These are phyloP conservation scores for Scytalidium lignicola DNA, from an alignment of 2,329 filamentous ascomycete genomes.

Conservation along the genomic window DNA sequence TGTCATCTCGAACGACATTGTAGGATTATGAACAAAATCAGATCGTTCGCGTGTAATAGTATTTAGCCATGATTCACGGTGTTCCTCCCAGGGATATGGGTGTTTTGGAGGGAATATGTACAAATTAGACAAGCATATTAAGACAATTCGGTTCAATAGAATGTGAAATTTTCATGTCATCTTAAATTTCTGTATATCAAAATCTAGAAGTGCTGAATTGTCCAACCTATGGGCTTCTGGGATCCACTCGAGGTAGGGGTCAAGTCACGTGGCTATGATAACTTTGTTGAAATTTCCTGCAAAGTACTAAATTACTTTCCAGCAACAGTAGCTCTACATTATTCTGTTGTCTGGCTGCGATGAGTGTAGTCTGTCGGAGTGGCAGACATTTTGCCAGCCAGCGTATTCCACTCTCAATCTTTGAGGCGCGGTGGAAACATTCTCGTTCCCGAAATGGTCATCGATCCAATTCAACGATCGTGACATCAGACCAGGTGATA, in stretches of 20 bases:
- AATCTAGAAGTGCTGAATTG: no score
- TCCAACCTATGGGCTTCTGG: no score
- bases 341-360: not conserved
- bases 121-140: not conserved
- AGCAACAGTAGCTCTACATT: not conserved
- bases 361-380: not conserved
- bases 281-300: not conserved
- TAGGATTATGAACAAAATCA: not conserved
- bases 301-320: not conserved
- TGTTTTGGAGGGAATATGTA: not conserved
- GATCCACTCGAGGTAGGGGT: no score
- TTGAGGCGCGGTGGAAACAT: not conserved
- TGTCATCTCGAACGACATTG: not conserved
- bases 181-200: no score
- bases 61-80: not conserved
- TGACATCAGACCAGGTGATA: conserved; percentile 44
- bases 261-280: not conserved
- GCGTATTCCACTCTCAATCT: not conserved
- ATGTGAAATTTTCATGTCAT: no score
- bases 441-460: not conserved
- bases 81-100: not conserved
- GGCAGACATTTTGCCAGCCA: not conserved
- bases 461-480: not conserved
- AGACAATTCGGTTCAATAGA: no score
- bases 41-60: not conserved